These are phyloP conservation scores for Tetrahymena thermophila DNA, from an alignment of 73 alveolate species.

Conservation along the genomic window DNA sequence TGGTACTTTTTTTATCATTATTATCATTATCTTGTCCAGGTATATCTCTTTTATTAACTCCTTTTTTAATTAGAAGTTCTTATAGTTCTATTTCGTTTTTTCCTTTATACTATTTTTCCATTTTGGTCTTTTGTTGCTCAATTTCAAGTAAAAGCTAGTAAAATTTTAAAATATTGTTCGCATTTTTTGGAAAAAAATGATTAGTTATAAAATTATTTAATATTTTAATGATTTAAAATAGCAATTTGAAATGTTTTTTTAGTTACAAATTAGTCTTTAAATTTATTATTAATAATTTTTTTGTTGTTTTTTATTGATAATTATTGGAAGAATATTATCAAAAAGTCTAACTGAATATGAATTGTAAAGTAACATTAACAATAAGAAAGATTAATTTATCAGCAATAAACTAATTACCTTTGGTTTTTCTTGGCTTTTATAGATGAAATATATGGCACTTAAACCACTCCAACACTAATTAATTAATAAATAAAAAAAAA, in stretches of 20 bases:
- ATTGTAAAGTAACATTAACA: too few relatives aligned
- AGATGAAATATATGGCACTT: slow-evolving; percentile 1
- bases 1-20: neutral
- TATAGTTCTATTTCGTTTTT: slow-evolving; percentile 25
- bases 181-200: too few relatives aligned
- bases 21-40: neutral
- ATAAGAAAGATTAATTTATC: too few relatives aligned
- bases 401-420: neutral
- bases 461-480: slow-evolving; percentile 8
- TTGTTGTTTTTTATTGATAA: too few relatives aligned
- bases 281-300: too few relatives aligned
- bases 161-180: too few relatives aligned
- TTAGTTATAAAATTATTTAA: too few relatives aligned
- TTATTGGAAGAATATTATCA: too few relatives aligned
- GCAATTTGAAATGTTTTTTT: too few relatives aligned
- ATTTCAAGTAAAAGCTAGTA: neutral
- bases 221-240: too few relatives aligned
- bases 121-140: neutral
- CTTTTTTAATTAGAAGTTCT: slow-evolving; percentile 22
- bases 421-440: slow-evolving; percentile 13
- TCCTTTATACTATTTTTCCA: slow-evolving; percentile 11
- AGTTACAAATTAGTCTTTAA: too few relatives aligned
- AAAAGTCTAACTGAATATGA: too few relatives aligned
- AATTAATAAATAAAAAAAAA: neutral
- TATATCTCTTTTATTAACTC: neutral